Percentiles rank a stretch among this genome's conserved stretches.
These are phyloP conservation scores for Cladosporium sp. DNA, from an alignment of 2,329 filamentous ascomycete species.

Conservation along the genomic window DNA sequence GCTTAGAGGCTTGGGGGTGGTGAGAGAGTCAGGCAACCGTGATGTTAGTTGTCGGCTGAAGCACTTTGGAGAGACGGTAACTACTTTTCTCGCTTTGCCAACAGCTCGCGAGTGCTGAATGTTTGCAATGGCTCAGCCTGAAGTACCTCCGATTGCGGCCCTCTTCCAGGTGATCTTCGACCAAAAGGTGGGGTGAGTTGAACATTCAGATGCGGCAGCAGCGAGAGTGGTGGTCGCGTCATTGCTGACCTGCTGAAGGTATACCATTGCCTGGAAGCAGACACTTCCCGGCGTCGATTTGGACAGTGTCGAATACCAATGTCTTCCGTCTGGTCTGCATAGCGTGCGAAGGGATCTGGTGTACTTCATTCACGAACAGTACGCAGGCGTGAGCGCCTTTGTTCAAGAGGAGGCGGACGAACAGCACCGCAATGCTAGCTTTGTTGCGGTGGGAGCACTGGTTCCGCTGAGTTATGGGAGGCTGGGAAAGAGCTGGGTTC, in stretches of 20 bases:
- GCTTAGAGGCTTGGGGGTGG: not conserved
- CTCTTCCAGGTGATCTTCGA: conserved; percentile 34
- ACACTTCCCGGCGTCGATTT: conserved; percentile 61
- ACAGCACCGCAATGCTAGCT: conserved; percentile 77
- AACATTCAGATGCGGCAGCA: not conserved
- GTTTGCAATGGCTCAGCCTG: conserved; percentile 8
- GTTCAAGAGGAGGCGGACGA: conserved; percentile 76
- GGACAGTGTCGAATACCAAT: conserved; percentile 91
- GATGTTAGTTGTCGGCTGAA: not conserved
- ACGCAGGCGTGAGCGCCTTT: conserved; percentile 89
- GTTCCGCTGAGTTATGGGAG: conserved; percentile 81
- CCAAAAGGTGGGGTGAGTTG: conserved; percentile 33
- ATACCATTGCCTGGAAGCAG: conserved; percentile 84
- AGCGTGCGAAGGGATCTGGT: conserved; percentile 79
- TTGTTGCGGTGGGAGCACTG: conserved; percentile 85
- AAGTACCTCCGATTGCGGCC: conserved; percentile 29
- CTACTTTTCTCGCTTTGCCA: not conserved
- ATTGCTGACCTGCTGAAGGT: conserved; percentile 40
- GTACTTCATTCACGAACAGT: conserved; percentile 79
- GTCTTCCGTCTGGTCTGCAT: conserved; percentile 86
- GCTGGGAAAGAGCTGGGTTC: conserved; percentile 82
- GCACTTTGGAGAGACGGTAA: not conserved
- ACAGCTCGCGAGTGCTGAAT: not conserved
- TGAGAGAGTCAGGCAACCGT: conserved; percentile 1
- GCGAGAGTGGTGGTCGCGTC: not conserved